Percentiles rank a stretch among this genome's conserved stretches.
These are phyloP conservation scores for Tremella yokohamensis DNA, from an alignment of 768 basidiomycete species.

Conservation along the genomic window DNA sequence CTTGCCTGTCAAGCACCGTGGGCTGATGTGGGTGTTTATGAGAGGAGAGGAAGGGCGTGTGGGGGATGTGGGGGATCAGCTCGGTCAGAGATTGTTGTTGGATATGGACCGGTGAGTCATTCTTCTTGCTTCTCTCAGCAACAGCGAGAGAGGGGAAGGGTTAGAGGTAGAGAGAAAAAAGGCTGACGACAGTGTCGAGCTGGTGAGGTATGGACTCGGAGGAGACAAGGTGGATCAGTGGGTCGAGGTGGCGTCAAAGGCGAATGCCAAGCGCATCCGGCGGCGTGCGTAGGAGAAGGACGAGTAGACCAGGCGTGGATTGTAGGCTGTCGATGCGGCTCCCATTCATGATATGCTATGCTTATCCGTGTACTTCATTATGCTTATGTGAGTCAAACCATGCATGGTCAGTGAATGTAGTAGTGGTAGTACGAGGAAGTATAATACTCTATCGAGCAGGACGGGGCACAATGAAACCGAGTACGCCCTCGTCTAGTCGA, in stretches of 20 bases:
- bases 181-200: not conserved
- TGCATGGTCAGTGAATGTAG: no score
- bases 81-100: constrained; percentile 29
- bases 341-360: no score
- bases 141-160: no score
- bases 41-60: constrained; percentile 27
- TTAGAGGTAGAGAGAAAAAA: no score
- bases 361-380: no score
- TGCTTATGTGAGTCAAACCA: no score
- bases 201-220: constrained; percentile 24
- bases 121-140: not conserved
- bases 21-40: constrained; percentile 35
- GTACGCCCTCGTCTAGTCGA: constrained; percentile 14
- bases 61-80: constrained; percentile 33
- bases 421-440: no score
- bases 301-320: no score
- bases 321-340: no score
- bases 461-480: no score
- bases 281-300: not conserved
- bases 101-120: constrained; percentile 31
- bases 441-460: no score
- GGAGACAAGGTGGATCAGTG: constrained; percentile 41
- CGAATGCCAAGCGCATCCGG: constrained; percentile 31
- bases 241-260: constrained; percentile 32
- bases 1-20: constrained; percentile 18